Evolutionary conservation across 805 yeast genomes (phyloP).

Genomic region (Candida chilensis): DNA sequence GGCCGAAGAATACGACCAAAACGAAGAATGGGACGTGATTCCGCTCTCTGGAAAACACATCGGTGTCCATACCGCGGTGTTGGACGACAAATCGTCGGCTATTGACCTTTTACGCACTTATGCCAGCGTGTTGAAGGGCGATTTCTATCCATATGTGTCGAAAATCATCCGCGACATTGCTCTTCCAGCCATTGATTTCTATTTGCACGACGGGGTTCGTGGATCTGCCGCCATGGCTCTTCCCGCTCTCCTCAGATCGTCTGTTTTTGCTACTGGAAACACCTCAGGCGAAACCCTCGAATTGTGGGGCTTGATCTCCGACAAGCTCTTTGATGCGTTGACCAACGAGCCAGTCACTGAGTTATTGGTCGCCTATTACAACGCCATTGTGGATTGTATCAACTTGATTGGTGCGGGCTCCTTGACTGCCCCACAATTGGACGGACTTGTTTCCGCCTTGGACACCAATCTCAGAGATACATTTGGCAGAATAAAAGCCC

Average conservation of each 20-base stretch:
- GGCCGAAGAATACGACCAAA: constrained; percentile 66
- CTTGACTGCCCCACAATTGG: constrained; percentile 45
- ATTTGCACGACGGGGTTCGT: constrained; percentile 90
- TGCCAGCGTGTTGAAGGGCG: constrained; percentile 75
- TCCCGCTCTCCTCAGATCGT: constrained; percentile 62
- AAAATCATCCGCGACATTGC: constrained; percentile 74
- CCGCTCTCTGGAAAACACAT: constrained; percentile 86
- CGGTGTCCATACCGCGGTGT: constrained; percentile 89
- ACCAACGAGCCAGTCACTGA: constrained; percentile 79
- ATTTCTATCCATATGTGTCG: constrained; percentile 74
- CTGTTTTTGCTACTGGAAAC: constrained; percentile 42
- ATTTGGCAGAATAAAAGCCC: constrained; percentile 58
- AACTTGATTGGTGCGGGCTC: constrained; percentile 59
- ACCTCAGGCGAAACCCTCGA: constrained; percentile 49
- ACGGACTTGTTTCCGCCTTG: constrained; percentile 48
- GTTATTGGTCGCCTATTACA: constrained; percentile 68
- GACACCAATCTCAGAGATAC: constrained; percentile 56
- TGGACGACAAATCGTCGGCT: constrained; percentile 91
- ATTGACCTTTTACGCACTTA: constrained; percentile 81
- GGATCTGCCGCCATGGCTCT: constrained; percentile 82
- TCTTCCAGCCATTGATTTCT: constrained; percentile 83
- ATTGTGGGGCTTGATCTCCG: constrained; percentile 65
- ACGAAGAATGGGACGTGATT: constrained; percentile 93
- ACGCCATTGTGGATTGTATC: constrained; percentile 58
- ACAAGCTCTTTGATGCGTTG: constrained; percentile 59